Base-by-base conservation (phyloP, 2,329 filamentous ascomycete species). In the Neonectria sp. region DNA sequence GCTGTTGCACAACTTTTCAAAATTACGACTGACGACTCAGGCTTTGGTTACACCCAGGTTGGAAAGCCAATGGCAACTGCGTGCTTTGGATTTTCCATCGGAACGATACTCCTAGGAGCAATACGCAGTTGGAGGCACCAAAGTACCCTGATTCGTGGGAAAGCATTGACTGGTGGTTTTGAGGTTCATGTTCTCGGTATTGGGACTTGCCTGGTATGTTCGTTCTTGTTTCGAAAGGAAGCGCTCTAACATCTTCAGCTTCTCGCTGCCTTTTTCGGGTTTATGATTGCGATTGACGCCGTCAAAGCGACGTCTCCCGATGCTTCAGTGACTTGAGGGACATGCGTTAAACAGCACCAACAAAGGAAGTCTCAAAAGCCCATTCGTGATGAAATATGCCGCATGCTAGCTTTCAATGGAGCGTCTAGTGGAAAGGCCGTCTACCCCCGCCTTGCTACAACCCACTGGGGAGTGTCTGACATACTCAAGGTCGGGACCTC, bases 1-100 rank as follows among this genome's bases (percentile, higher is more conserved):
- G 73, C 89, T 3, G 86, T 92, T 31, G 89, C 91, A 0, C 92
- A 94, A 75, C 85, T 94, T 8, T 93, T 93, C 73, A 84, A 86
- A 24, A 83, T 89, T 33, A 76, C 83, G 29, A 75, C 82, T 9
- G 74, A 80, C 17, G 79, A 81, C 12, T 63, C 70, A 6, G 68
- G 71, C 4, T 86, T 92, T 65, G 89, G 89, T 1, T 93, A 89
- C 76, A 88, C 84, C 66, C 79, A 85, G 12, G 81, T 92, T 3
- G 91, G 90, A 3, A 86, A 87, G 62, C 90, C 92, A 0, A 79
- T 94, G 5, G 78, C 84, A 4, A 79, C 76, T 12, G 75, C 81
- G 6, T 84, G 84, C 60, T 83, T 83, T 56, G 71, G 69, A 2
- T 79, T 80, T 35, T 82, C 84, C 4, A 80, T 85, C 1, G 77